These are phyloP conservation scores for Candolleomyces eurysporus DNA, from an alignment of 768 basidiomycete species.

Conservation along the genomic window DNA sequence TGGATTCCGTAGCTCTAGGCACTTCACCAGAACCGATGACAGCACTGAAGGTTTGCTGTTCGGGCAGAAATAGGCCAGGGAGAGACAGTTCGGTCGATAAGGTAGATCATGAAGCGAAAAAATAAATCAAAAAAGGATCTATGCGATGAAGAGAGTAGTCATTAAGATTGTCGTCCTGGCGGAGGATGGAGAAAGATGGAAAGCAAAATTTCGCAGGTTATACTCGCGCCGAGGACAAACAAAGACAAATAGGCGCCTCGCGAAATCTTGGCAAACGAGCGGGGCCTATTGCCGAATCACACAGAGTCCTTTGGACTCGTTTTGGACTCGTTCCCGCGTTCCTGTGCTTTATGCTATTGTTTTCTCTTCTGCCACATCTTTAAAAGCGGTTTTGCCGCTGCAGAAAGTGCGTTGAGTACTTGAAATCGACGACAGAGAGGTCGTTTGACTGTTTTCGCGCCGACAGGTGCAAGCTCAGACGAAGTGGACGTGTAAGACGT, in stretches of 20 bases:
- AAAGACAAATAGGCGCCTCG: constrained; percentile 21
- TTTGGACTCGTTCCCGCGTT: not conserved
- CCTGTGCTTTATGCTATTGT: too few relatives aligned
- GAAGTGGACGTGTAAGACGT: too few relatives aligned
- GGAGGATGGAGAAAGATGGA: not conserved
- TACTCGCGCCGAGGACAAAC: constrained; percentile 11
- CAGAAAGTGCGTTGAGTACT: too few relatives aligned
- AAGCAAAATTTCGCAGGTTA: not conserved
- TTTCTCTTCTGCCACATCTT: too few relatives aligned
- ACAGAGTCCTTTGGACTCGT: not conserved
- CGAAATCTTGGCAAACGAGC: constrained; percentile 7
- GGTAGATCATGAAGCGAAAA: constrained; percentile 6
- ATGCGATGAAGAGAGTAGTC: not conserved
- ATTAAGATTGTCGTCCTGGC: not conserved
- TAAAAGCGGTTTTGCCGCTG: too few relatives aligned
- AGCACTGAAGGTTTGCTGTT: constrained; percentile 65
- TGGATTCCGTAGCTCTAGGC: constrained; percentile 56
- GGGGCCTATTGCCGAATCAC: not conserved
- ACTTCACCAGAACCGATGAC: constrained; percentile 78
- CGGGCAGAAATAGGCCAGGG: constrained; percentile 74
- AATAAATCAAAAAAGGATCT: not conserved
- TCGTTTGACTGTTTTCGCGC: too few relatives aligned
- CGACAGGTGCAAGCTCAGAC: too few relatives aligned
- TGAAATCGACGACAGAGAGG: too few relatives aligned
- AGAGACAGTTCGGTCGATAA: constrained; percentile 1